Conservation (phyloP, 495 filamentous ascomycete species). For the Amorphotheca resinae region DNA sequence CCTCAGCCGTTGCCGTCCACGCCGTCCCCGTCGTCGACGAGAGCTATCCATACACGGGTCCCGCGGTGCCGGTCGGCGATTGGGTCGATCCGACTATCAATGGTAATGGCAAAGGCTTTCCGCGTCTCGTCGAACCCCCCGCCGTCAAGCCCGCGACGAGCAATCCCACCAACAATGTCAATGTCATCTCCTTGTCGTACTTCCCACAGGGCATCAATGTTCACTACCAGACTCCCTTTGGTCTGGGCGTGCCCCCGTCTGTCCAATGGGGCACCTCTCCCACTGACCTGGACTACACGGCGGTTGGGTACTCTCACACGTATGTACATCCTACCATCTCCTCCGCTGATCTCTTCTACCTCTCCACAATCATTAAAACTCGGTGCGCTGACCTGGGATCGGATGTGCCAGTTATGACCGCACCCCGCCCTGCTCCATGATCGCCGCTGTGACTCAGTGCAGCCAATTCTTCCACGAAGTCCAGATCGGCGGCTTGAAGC, state of each 20-base stretch:
- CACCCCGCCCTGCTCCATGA: conserved; percentile 36
- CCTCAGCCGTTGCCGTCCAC: conserved; percentile 16
- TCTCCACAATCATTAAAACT: not conserved
- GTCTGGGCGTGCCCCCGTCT: conserved; percentile 28
- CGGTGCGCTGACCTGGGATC: not conserved
- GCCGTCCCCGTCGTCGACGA: conserved; percentile 27
- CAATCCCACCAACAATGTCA: conserved; percentile 39
- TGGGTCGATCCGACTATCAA: conserved; percentile 38
- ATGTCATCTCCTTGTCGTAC: conserved; percentile 39
- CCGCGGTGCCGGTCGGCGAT: conserved; percentile 35
- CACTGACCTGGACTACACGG: conserved; percentile 20
- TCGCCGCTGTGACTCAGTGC: conserved; percentile 34
- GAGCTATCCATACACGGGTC: conserved; percentile 33
- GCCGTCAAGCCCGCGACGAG: conserved; percentile 31
- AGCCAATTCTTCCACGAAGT: conserved; percentile 36
- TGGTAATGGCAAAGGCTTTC: conserved; percentile 40
- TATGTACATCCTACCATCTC: too few relatives aligned
- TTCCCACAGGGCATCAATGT: conserved; percentile 37
- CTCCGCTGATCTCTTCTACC: too few relatives aligned
- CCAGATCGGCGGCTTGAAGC: conserved; percentile 24
- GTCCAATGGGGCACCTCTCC: conserved; percentile 30
- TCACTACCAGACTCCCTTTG: conserved; percentile 44
- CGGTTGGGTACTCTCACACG: conserved; percentile 28
- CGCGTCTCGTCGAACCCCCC: conserved; percentile 41
- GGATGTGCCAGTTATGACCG: conserved; percentile 31